phyloP scores from a whole-genome alignment of 2,329 filamentous ascomycete species.

The Phialemoniopsis sp. region DNA sequence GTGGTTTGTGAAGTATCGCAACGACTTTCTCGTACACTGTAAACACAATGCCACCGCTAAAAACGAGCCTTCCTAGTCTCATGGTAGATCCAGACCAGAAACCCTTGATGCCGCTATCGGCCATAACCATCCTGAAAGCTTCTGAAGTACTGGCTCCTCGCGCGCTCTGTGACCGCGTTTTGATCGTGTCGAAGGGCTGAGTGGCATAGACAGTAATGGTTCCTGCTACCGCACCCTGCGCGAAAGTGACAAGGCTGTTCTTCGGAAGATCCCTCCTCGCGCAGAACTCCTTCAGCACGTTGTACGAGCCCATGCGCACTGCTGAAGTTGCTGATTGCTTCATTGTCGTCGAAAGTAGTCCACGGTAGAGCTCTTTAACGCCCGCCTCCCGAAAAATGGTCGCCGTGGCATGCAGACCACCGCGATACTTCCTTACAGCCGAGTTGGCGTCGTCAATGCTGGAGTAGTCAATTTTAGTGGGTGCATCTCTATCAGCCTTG shows the following conservation, averaged over 20 bases:
- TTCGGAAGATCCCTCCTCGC: conserved; percentile 13
- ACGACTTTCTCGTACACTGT: conserved; percentile 55
- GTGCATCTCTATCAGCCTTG: not conserved
- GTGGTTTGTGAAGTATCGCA: too few relatives aligned
- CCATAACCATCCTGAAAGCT: conserved; percentile 48
- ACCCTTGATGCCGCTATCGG: conserved; percentile 53
- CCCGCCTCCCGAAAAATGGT: conserved; percentile 32
- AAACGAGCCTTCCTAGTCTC: conserved; percentile 58
- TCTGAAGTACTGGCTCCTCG: conserved; percentile 52
- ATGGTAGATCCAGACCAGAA: conserved; percentile 68
- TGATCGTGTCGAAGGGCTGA: conserved; percentile 60
- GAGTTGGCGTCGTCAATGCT: conserved; percentile 28
- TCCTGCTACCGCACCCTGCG: conserved; percentile 57
- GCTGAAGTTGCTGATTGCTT: conserved; percentile 44
- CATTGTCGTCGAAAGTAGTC: conserved; percentile 37
- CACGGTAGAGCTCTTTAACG: conserved; percentile 35
- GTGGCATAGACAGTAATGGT: conserved; percentile 55
- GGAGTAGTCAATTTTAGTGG: not conserved
- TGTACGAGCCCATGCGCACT: conserved; percentile 44
- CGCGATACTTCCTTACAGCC: conserved; percentile 17
- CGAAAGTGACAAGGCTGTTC: conserved; percentile 44
- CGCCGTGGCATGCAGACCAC: conserved; percentile 23
- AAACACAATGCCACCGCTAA: conserved; percentile 65
- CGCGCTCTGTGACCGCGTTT: conserved; percentile 59
- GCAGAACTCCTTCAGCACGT: conserved; percentile 31